A percentile compares a stretch with the other conserved stretches of the same genome.
These are phyloP conservation scores for Dentipellis sp. DNA, from an alignment of 768 basidiomycete species.

Conservation along the genomic window DNA sequence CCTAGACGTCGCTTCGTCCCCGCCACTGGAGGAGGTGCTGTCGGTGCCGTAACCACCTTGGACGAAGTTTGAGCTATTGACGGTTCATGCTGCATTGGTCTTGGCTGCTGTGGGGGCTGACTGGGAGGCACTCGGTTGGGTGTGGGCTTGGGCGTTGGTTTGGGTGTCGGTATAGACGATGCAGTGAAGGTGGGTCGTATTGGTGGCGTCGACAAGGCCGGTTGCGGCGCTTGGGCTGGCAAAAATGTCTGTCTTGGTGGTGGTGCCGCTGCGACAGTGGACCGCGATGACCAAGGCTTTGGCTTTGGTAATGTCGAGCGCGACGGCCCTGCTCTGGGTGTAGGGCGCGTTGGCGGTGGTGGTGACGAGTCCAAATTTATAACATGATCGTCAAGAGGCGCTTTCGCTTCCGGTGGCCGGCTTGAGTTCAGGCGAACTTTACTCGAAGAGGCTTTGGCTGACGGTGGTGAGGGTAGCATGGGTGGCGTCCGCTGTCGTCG, in stretches of 20 bases:
- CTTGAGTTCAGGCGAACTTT: background rate
- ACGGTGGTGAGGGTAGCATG: background rate
- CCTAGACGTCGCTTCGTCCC: conserved; percentile 47
- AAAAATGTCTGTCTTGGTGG: background rate
- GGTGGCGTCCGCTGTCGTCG: background rate
- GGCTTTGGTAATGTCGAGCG: background rate
- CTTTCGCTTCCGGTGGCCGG: background rate
- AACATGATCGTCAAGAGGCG: too few relatives aligned
- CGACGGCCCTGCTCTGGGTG: background rate
- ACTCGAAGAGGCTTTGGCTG: background rate
- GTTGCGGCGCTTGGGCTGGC: too few relatives aligned
- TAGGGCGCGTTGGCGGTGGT: background rate
- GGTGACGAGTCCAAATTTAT: background rate
- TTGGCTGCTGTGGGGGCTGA: background rate
- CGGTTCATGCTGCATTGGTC: background rate
- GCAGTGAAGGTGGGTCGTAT: background rate
- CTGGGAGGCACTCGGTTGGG: background rate
- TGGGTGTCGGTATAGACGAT: background rate
- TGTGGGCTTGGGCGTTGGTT: background rate
- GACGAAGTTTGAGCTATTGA: background rate
- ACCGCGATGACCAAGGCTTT: background rate
- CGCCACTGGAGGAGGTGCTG: conserved; percentile 15
- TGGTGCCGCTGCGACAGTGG: background rate
- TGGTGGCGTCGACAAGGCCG: too few relatives aligned
- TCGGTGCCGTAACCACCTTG: background rate